Evolutionary conservation across 352 stramenopile species (phyloP), one percentile per base, ranked within the genome.

Genomic region (Thraustochytrium striatum): DNA sequence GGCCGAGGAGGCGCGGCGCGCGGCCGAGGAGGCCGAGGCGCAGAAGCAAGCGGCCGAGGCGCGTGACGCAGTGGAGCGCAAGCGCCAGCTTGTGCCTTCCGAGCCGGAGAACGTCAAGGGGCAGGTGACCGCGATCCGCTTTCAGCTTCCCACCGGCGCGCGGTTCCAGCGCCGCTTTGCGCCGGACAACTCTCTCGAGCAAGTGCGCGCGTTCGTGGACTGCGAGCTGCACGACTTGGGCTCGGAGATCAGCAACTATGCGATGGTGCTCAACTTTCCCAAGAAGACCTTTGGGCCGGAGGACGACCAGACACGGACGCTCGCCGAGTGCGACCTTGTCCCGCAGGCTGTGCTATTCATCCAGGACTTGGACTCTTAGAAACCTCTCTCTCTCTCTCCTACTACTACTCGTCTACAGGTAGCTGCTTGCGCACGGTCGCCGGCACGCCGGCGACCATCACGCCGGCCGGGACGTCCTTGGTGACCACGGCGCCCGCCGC

Each of bases 401-500:
- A n/a, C n/a, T n/a, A n/a, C n/a, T n/a, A n/a, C n/a, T n/a, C n/a
- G n/a, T n/a, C n/a, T n/a, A n/a, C n/a, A n/a, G n/a, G n/a, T n/a
- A 47, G 39, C 39, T 47, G 9, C 9, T 38, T 33, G 3, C 50
- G 7, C n/a, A 70, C 59, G 35, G 50, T 75, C 5, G 89, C 89
- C 0, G 91, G 90, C 35, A 90, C 91, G 1, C 91, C 91, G 25
- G 82, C 89, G 36, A 86, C 85, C 21, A 94, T 79, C 3, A 82
- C 85, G 83, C 89, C 85, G 7, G 85, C 79, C 25, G 87, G 84
- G 50, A 94, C 85, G 78, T 91, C 83, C 69, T 91, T 89, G 16
- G 86, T 92, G 2, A 95, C 91, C 21, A 95, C 88, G 2, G 84
- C 87, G 8, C 91, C 90, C 0, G 90, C 90, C 1, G 84, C 91